Base-by-base conservation (phyloP, 768 basidiomycete genomes). In the Suillus hirtellus region DNA sequence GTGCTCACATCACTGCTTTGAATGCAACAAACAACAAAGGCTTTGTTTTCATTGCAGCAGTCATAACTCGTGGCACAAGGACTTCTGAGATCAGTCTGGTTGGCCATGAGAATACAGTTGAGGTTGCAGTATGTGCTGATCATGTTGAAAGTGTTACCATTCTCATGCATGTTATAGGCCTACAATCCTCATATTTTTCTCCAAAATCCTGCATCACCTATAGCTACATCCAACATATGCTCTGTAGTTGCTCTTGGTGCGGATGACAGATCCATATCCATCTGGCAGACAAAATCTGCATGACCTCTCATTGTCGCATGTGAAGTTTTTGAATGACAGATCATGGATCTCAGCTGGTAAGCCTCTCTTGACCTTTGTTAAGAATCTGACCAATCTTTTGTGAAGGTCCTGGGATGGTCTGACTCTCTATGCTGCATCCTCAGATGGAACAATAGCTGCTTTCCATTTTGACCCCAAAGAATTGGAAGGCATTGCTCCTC, bases 101-200 rank as follows among this genome's bases (percentile, higher is more conserved):
- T 44, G 97, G 97, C 1, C 97, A 99, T 70, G 94, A 95, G 73
- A 96, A 98, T 68, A 97, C 96, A 0, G 90, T 99, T 17, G 93
- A 98, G 79, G 95, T 97, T 60, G 93, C 94, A 37, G 94, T 95
- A 72, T 73, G 90, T 77, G 3, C 15, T 58, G 38, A 8, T 19
- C 38, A 15, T 19, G 35, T 59, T 21, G 63, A 27, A 49, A 2
- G 49, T 43, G 47, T 24, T 15, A n/a, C 50, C 63, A 10, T 50
- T 43, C 40, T 66, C 10, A n/a, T 60, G 24, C 67, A 52, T 42
- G 59, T 66, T n/a, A 4, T 65, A 93, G 90, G 82, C 89, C 0
- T 99, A 98, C 77, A 98, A 96, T 70, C 97, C 97, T 0, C 90
- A 95, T 66, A 89, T 98, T 21, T 99, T 99, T 75, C 81, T 96